Percentiles rank a stretch among this genome's conserved stretches.
These are phyloP conservation scores for Globisporangium lucens DNA, from an alignment of 352 stramenopile species.

Conservation along the genomic window DNA sequence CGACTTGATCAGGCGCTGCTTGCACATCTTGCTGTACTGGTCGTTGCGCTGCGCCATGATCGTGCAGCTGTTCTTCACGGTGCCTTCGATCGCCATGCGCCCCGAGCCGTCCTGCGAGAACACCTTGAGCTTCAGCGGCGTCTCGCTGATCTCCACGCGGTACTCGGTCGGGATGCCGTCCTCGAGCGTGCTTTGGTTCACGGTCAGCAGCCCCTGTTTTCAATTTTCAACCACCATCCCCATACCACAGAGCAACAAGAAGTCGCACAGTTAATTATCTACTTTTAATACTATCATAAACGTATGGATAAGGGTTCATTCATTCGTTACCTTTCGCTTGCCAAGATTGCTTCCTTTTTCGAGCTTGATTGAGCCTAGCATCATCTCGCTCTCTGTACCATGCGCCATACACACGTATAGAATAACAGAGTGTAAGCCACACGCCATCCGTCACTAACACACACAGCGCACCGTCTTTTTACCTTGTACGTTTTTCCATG, in stretches of 20 bases:
- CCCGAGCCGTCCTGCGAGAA: conserved; percentile 84
- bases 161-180: conserved; percentile 82
- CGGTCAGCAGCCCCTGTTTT: conserved; percentile 62
- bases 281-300: neutral
- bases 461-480: neutral
- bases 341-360: conserved; percentile 70
- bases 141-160: conserved; percentile 73
- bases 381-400: conserved; percentile 72
- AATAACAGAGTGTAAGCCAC: conserved; percentile 4
- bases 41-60: conserved; percentile 83
- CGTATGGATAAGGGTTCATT: neutral
- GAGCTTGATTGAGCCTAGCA: conserved; percentile 82
- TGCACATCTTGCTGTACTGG: conserved; percentile 83
- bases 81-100: conserved; percentile 85
- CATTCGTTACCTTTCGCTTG: conserved; percentile 56
- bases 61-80: conserved; percentile 83
- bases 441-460: no score
- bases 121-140: conserved; percentile 78
- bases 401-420: conserved; percentile 4
- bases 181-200: conserved; percentile 73
- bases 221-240: neutral
- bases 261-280: neutral
- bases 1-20: conserved; percentile 81
- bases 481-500: conserved; percentile 87
- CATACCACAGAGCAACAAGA: neutral